A percentile compares a stretch with the other conserved stretches of the same genome.
phyloP scores from a whole-genome alignment of 306 rosid species.

The Alnus rubra region DNA sequence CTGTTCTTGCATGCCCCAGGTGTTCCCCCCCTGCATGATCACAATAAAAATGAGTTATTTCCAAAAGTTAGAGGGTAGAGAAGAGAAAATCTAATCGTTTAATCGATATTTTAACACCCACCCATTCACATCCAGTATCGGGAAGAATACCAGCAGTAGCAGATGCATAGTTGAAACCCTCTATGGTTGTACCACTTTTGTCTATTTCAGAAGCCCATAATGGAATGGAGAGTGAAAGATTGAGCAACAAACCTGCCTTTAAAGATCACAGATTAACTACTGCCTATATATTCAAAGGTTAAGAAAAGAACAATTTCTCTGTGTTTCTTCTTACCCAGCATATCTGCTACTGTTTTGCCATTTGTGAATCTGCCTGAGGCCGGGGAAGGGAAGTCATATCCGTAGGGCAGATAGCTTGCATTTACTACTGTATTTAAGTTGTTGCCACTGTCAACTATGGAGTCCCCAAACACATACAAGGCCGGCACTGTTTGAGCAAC shows the following conservation, averaged over 20 bases:
- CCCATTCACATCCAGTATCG: neutral
- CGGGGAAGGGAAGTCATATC: neutral
- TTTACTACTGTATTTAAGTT: neutral
- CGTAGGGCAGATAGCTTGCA: neutral
- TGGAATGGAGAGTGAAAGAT: neutral
- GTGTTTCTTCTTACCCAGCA: neutral
- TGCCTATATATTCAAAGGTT: neutral
- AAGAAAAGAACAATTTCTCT: neutral
- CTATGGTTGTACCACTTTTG: neutral
- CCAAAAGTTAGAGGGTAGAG: too few species aligned
- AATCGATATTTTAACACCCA: neutral
- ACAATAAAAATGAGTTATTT: neutral
- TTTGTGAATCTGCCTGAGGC: conserved; percentile 7
- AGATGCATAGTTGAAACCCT: neutral
- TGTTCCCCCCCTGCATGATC: neutral
- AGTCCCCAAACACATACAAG: conserved; percentile 1
- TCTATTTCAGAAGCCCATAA: neutral
- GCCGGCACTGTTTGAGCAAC: neutral
- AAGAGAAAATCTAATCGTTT: too few species aligned
- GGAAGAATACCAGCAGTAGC: neutral
- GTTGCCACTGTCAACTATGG: neutral
- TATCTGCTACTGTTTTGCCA: neutral
- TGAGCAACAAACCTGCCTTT: neutral
- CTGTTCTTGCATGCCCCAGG: neutral
- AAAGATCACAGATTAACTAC: neutral